Base-by-base conservation (phyloP, 257 asterid genomes). In the Apocynum venetum region DNA sequence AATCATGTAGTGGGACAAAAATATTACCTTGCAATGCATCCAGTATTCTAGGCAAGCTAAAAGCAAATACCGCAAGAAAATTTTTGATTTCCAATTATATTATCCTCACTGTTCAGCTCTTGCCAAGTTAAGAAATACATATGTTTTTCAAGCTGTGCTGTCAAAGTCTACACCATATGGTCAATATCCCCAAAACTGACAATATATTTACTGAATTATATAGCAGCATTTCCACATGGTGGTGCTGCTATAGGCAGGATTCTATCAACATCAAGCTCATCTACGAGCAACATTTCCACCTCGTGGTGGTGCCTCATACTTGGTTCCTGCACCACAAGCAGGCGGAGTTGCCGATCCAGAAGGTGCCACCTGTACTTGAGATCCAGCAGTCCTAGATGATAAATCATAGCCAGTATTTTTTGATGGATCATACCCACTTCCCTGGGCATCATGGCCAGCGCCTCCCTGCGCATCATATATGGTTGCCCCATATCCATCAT, bases 341-440 rank as follows among this genome's bases (percentile, higher is more conserved):
- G 85, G 83, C 4, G 88, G 89, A 31, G 89, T 66, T 67, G 91
- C 78, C 53, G 88, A 84, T 8, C 78, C 84, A 80, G 86, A 85
- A 63, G 86, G 72, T 83, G 85, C 85, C 31, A 73, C 85, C 79
- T 75, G 97, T 57, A 91, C 96, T 80, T 87, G 93, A 78, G 90
- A 83, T 61, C 89, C 90, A 38, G 73, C 83, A 78, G 79, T 88
- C 84, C 89, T 84, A 36, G 92, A 78, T 17, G 88, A 75, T 38
- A 83, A 78, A 64, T 85, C 88, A 20, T 84, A 90, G 72, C 88
- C 81, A 66, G 81, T 63, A 6, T 68, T 80, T 76, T 84, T 86
- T 73, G 85, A 82, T 8, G 85, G 41, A 70, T 86, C 87, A 40
- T 83, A 77, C 73, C 88, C 81, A 61, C 81, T 92, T 77, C 85